Evolutionary conservation across 1,284 basidiomycete species (phyloP).

Genomic region (Fistulinella staudtii): DNA sequence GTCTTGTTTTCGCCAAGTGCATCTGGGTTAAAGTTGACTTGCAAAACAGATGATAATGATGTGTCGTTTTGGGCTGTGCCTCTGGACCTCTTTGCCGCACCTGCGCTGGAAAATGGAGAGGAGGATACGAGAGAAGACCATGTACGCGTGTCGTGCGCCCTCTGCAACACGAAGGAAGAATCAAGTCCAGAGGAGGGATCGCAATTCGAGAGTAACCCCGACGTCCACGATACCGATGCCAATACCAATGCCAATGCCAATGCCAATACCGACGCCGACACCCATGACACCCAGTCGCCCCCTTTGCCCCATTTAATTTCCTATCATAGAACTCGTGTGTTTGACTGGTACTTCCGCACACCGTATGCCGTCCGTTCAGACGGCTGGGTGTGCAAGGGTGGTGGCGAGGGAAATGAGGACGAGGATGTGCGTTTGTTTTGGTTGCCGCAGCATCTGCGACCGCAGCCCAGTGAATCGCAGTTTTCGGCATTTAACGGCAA

Average conservation of each 20-base stretch:
- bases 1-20: slow-evolving; percentile 7
- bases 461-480: not conserved
- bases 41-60: slow-evolving; percentile 1
- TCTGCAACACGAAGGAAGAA: not conserved
- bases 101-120: not conserved
- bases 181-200: not conserved
- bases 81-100: not conserved
- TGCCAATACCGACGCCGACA: too few relatives aligned
- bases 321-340: slow-evolving; percentile 1
- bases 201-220: not conserved
- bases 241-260: too few relatives aligned
- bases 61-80: slow-evolving; percentile 10
- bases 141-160: not conserved
- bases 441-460: slow-evolving; percentile 14
- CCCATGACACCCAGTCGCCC: not conserved
- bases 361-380: slow-evolving; percentile 7
- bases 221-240: not conserved
- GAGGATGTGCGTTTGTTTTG: slow-evolving; percentile 11
- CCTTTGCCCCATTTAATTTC: slow-evolving; percentile 4
- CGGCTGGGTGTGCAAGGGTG: slow-evolving; percentile 13
- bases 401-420: too few relatives aligned
- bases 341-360: slow-evolving; percentile 6
- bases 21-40: not conserved
- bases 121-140: not conserved
- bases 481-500: slow-evolving; percentile 7